These are phyloP conservation scores for Hyphodiscus sp. DNA, from an alignment of 2,329 filamentous ascomycete species.

Conservation along the genomic window DNA sequence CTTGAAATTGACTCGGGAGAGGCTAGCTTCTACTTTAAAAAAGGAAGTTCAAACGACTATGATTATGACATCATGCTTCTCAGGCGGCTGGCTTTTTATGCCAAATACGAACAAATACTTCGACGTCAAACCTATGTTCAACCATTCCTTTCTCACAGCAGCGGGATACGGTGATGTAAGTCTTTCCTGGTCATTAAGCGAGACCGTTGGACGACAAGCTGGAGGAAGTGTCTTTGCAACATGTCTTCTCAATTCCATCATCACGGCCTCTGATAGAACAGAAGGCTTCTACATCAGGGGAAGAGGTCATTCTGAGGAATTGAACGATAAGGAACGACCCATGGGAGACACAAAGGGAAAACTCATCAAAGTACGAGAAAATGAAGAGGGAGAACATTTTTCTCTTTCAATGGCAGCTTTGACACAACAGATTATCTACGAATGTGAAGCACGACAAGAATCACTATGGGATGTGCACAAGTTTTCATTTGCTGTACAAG, in stretches of 20 bases:
- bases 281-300: too few relatives aligned
- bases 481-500: not conserved
- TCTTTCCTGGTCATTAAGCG: not conserved
- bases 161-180: not conserved
- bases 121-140: not conserved
- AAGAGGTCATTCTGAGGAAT: not conserved
- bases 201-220: not conserved
- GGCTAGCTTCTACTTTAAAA: not conserved
- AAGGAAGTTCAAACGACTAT: not conserved
- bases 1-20: not conserved
- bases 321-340: not conserved
- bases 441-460: not conserved
- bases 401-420: not conserved
- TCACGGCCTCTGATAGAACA: too few relatives aligned
- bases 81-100: constrained; percentile 2
- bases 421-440: not conserved
- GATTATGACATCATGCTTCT: constrained; percentile 1
- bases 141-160: not conserved
- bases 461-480: too few relatives aligned
- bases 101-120: not conserved
- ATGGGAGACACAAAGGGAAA: too few relatives aligned
- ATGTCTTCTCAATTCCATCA: not conserved
- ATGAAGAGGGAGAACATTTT: not conserved
- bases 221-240: not conserved
- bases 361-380: not conserved